Evolutionary conservation across 768 basidiomycete species (phyloP), one percentile per base, ranked within the genome.

Genomic region (Exsudoporus frostii): DNA sequence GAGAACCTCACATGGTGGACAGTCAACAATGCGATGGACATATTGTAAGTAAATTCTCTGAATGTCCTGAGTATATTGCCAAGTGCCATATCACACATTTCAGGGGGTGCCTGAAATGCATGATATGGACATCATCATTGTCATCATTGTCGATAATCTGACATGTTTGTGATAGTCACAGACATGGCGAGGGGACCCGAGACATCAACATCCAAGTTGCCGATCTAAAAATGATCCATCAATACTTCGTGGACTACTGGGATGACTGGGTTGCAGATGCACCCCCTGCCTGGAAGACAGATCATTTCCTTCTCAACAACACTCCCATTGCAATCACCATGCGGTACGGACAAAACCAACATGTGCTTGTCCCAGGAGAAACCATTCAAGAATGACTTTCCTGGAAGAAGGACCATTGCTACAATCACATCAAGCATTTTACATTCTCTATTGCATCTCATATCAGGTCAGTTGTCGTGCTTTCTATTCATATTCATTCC

Each of bases 281-380:
- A 0, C 56, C 56, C 13, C 3, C 3, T 0, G 5, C 25, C 0
- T 57, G 52, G 52, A 54, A 54, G 10, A 1, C 4, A 0, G 53
- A 57, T 9, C 11, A 17, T 0, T 57, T 57, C 22, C 22, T 57
- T 1, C 24, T 29, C 0, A 22, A 50, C 8, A 54, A 57, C 41
- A n/a, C 33, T 0, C 56, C 48, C 1, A 20, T 57, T 8, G 48
- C 48, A 1, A 11, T 57, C 34, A 43, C 56, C 1, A 19, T 57
- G 17, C 27, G 53, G 0, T 57, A 57, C 5, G 56, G 56, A 0
- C 56, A 57, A 11, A 57, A 57, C 2, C 56, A 57, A 8, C 3
- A 9, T 9, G 9, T 51, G 7, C 7, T 51, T 0, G 9, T 45
- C 4, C 50, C 36, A 29, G 1, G 43, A 45, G 40, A 14, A n/a